Percentiles rank a stretch among this genome's conserved stretches.
These are phyloP conservation scores for Pueraria montana DNA, from an alignment of 306 rosid genomes.

Conservation along the genomic window DNA sequence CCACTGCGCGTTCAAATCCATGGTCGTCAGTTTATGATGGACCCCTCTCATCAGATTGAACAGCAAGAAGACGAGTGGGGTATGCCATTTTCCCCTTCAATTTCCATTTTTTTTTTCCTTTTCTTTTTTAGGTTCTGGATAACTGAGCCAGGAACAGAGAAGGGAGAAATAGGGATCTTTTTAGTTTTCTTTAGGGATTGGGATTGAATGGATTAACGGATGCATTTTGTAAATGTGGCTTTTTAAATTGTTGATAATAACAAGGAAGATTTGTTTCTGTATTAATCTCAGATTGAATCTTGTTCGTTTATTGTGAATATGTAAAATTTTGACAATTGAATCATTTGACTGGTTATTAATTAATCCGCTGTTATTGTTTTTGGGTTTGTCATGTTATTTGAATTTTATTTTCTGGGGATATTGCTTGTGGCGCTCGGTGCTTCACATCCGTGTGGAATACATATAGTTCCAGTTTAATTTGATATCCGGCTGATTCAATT, in stretches of 20 bases:
- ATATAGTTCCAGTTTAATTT: not conserved
- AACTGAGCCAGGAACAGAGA: not conserved
- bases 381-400: not conserved
- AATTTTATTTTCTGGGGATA: not conserved
- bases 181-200: not conserved
- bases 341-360: constrained; percentile 14
- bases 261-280: not conserved
- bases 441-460: not conserved
- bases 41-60: constrained; percentile 64
- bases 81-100: constrained; percentile 45
- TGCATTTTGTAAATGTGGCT: constrained; percentile 32
- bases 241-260: not conserved
- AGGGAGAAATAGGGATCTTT: not conserved
- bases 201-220: constrained; percentile 2
- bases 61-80: constrained; percentile 93
- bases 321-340: not conserved
- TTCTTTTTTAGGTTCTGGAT: not conserved
- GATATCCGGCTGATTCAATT: not conserved
- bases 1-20: constrained; percentile 76
- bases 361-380: not conserved
- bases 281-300: not conserved
- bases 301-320: constrained; percentile 12
- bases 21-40: constrained; percentile 86
- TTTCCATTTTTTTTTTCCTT: not conserved
- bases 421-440: not conserved